Evolutionary conservation across 1,139 yeast genomes (phyloP).

Genomic region (Dujonia santamariae): DNA sequence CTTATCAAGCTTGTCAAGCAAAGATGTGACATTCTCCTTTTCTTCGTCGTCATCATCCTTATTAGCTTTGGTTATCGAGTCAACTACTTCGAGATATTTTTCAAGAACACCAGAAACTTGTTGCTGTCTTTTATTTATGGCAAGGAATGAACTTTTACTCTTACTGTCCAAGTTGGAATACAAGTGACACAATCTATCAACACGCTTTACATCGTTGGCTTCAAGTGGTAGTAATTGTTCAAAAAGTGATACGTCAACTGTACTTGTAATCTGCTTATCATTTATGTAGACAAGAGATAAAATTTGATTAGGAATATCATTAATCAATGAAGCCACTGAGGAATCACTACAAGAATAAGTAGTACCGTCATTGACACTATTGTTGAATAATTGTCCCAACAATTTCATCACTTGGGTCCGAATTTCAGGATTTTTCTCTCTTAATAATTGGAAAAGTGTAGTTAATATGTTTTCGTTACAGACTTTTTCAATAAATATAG

Average conservation of each 20-base stretch:
- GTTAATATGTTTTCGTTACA: slow-evolving; percentile 46
- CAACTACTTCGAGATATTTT: slow-evolving; percentile 33
- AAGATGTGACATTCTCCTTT: slow-evolving; percentile 16
- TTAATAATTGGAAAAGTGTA: slow-evolving; percentile 57
- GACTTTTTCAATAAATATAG: slow-evolving; percentile 39
- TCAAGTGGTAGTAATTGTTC: slow-evolving; percentile 60
- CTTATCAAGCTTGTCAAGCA: slow-evolving; percentile 44
- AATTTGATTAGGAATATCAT: slow-evolving; percentile 63
- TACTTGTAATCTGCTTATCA: slow-evolving; percentile 63
- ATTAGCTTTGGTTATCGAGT: slow-evolving; percentile 27
- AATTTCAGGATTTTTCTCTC: slow-evolving; percentile 70
- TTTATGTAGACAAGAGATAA: slow-evolving; percentile 73
- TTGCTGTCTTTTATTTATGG: slow-evolving; percentile 66
- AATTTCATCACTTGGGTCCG: slow-evolving; percentile 59
- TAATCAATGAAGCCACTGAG: slow-evolving; percentile 29
- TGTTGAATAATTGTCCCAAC: slow-evolving; percentile 49
- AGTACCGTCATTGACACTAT: slow-evolving; percentile 29
- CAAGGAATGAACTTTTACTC: slow-evolving; percentile 62
- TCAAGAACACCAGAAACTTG: slow-evolving; percentile 46
- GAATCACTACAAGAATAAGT: slow-evolving; percentile 15
- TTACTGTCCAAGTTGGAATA: slow-evolving; percentile 51
- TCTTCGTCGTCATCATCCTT: slow-evolving; percentile 22
- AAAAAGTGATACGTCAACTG: slow-evolving; percentile 60
- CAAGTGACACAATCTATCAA: slow-evolving; percentile 50
- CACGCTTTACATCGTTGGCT: slow-evolving; percentile 44